Conservation (phyloP, 805 yeast genomes). For the Ogataea philodendri region DNA sequence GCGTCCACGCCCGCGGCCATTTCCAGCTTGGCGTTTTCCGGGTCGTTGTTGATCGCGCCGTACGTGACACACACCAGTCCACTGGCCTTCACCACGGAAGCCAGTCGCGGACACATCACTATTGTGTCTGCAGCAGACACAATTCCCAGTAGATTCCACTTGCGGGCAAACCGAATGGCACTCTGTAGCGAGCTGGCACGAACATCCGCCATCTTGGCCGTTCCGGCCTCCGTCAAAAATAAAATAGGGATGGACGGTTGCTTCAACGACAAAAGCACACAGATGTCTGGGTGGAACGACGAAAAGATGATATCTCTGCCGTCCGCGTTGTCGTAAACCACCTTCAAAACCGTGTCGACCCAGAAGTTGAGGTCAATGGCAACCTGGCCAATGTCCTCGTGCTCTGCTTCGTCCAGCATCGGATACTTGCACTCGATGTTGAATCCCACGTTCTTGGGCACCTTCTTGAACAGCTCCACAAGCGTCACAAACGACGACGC, state of each 20-base stretch:
- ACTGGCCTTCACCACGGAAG: conserved; percentile 84
- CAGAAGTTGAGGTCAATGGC: conserved; percentile 81
- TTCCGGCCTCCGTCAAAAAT: conserved; percentile 87
- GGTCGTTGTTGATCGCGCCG: conserved; percentile 80
- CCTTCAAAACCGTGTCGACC: conserved; percentile 81
- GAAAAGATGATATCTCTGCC: conserved; percentile 88
- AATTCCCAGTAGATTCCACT: conserved; percentile 89
- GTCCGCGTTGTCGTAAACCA: conserved; percentile 71
- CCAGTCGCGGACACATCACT: conserved; percentile 85
- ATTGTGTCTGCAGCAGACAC: conserved; percentile 87
- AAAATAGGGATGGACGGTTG: conserved; percentile 93
- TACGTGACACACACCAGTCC: conserved; percentile 94
- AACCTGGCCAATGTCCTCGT: conserved; percentile 82
- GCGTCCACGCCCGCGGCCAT: conserved; percentile 97
- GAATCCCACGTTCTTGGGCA: conserved; percentile 85
- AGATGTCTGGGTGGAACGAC: conserved; percentile 92
- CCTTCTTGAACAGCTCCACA: conserved; percentile 74
- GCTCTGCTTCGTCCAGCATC: conserved; percentile 88
- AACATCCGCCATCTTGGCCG: conserved; percentile 81
- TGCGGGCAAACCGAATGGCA: conserved; percentile 85
- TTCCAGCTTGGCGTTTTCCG: conserved; percentile 78
- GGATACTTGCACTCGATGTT: conserved; percentile 95
- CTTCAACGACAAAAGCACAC: conserved; percentile 79
- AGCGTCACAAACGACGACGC: conserved; percentile 91
- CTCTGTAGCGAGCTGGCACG: conserved; percentile 86